phyloP scores from a whole-genome alignment of 2,329 filamentous ascomycete species.

The Amylocarpus encephaloides region DNA sequence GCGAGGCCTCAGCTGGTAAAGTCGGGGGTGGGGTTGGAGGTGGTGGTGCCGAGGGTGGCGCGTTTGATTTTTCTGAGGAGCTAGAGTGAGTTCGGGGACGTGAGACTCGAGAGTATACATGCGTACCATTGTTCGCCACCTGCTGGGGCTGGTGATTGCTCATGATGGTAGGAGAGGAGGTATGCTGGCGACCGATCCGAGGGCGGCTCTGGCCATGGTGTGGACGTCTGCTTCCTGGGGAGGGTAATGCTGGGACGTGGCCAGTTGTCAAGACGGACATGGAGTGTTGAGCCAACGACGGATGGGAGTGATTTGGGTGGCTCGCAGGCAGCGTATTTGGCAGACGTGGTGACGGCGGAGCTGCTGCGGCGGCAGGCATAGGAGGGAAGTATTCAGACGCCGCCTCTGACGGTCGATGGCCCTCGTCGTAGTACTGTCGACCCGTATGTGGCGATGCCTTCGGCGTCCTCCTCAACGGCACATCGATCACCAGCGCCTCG shows the following conservation, averaged over 20 bases:
- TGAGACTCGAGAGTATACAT: slow-evolving; percentile 33
- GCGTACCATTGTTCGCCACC: slow-evolving; percentile 26
- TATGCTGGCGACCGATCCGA: slow-evolving; percentile 63
- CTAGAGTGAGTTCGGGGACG: slow-evolving; percentile 53
- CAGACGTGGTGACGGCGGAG: slow-evolving; percentile 29
- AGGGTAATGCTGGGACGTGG: slow-evolving; percentile 73
- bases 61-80: slow-evolving; percentile 41
- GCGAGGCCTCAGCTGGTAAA: slow-evolving; percentile 42
- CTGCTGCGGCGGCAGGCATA: slow-evolving; percentile 41
- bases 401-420: slow-evolving; percentile 54
- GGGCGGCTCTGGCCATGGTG: slow-evolving; percentile 55
- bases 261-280: slow-evolving; percentile 79
- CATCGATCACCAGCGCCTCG: slow-evolving; percentile 86
- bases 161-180: slow-evolving; percentile 71
- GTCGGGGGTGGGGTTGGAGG: slow-evolving; percentile 48
- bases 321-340: slow-evolving; percentile 26
- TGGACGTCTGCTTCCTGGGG: slow-evolving; percentile 61
- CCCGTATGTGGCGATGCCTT: slow-evolving; percentile 65
- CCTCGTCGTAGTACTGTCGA: slow-evolving; percentile 51
- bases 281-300: slow-evolving; percentile 45
- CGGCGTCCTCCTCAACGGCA: slow-evolving; percentile 69
- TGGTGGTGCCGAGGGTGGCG: slow-evolving; percentile 42
- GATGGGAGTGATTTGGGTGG: slow-evolving; percentile 16
- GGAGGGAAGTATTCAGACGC: slow-evolving; percentile 80
- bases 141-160: slow-evolving; percentile 25